Conservation (phyloP, 2,329 filamentous ascomycete species). For the Daldinia sp. region DNA sequence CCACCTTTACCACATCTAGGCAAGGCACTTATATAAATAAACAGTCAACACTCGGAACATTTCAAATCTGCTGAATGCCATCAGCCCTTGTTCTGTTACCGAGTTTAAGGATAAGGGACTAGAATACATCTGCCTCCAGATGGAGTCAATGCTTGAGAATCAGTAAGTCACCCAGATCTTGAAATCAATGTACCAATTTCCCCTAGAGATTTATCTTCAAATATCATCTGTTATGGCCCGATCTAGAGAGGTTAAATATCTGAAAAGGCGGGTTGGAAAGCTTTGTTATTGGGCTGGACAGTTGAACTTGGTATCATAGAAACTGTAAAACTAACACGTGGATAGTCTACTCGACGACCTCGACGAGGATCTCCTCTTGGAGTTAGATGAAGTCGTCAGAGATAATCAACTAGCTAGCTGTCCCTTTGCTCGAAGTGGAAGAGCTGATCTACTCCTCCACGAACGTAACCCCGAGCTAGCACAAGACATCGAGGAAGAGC, state of each 20-base stretch:
- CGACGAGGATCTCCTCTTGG: slow-evolving; percentile 82
- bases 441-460: slow-evolving; percentile 74
- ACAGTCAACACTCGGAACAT: slow-evolving; percentile 85
- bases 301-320: not conserved
- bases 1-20: slow-evolving; percentile 9
- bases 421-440: slow-evolving; percentile 81
- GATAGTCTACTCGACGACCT: slow-evolving; percentile 78
- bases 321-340: slow-evolving; percentile 51
- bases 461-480: slow-evolving; percentile 73
- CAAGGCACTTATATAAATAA: slow-evolving; percentile 45
- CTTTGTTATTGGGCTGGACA: not conserved
- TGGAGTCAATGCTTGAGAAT: slow-evolving; percentile 93
- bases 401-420: slow-evolving; percentile 84
- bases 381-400: slow-evolving; percentile 83
- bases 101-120: slow-evolving; percentile 90
- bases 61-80: slow-evolving; percentile 84
- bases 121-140: slow-evolving; percentile 90
- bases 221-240: not conserved
- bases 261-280: not conserved
- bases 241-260: not conserved
- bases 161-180: slow-evolving; percentile 58
- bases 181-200: not conserved
- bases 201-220: not conserved
- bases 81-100: slow-evolving; percentile 84
- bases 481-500: slow-evolving; percentile 75